Percentiles rank a stretch among this genome's conserved stretches.
phyloP scores from a whole-genome alignment of 2,329 filamentous ascomycete genomes.

The Coleophoma cylindrospora region DNA sequence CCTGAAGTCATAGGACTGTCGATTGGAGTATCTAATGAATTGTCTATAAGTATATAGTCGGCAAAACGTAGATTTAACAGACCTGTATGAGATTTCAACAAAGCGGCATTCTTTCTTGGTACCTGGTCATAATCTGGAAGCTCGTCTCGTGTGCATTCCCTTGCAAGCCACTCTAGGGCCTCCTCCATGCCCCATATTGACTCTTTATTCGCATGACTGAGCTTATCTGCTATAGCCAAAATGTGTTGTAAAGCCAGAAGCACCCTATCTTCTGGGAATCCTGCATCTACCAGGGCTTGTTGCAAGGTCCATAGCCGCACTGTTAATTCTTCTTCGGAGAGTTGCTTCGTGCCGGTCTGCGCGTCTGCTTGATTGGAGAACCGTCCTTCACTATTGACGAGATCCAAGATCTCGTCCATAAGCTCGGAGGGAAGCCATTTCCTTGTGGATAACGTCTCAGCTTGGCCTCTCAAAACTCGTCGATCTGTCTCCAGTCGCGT shows the following conservation, averaged over 20 bases:
- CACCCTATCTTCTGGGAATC: constrained; percentile 61
- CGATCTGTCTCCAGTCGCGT: constrained; percentile 79
- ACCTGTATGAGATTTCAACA: constrained; percentile 24
- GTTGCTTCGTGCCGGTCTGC: constrained; percentile 39
- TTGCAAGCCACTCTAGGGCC: constrained; percentile 83
- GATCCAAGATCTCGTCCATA: constrained; percentile 69
- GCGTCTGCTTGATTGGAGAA: constrained; percentile 36
- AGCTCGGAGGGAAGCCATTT: constrained; percentile 80
- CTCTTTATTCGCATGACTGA: constrained; percentile 53
- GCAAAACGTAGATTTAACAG: constrained; percentile 4
- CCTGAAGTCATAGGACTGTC: constrained; percentile 26
- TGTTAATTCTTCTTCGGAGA: constrained; percentile 72
- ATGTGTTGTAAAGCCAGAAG: constrained; percentile 61
- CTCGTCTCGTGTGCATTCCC: constrained; percentile 64
- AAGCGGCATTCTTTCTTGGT: constrained; percentile 15
- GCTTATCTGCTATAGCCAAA: constrained; percentile 60
- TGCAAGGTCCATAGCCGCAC: constrained; percentile 81
- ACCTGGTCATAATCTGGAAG: constrained; percentile 65
- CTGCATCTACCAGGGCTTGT: constrained; percentile 62
- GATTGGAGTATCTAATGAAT: constrained; percentile 20
- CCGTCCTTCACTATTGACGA: constrained; percentile 63
- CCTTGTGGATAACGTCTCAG: constrained; percentile 64
- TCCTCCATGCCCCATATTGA: constrained; percentile 83
- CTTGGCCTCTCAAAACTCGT: constrained; percentile 73
- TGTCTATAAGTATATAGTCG: constrained; percentile 2